Evolutionary conservation across 805 yeast species (phyloP).

Genomic region (Saturnispora diversa): DNA sequence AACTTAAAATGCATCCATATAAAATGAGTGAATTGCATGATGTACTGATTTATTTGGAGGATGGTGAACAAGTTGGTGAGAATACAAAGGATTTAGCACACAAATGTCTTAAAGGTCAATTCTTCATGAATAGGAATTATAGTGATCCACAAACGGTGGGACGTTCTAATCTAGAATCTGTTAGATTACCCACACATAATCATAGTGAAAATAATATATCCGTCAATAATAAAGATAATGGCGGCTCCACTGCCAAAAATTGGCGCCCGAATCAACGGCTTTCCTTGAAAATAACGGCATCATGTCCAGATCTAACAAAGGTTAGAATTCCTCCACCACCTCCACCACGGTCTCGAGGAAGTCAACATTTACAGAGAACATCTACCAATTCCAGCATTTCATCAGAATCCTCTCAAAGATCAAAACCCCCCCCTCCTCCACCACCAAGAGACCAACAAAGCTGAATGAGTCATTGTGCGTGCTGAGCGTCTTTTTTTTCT

Average conservation of each 20-base stretch:
- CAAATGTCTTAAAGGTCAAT: slow-evolving; percentile 26
- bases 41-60: slow-evolving; percentile 41
- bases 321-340: neutral
- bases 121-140: neutral
- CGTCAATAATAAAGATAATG: no score
- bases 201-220: no score
- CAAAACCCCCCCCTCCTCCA: neutral
- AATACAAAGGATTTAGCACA: slow-evolving; percentile 37
- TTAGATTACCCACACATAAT: no score
- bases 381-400: neutral
- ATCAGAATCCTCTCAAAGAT: no score
- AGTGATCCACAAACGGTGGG: neutral
- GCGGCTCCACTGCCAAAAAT: no score
- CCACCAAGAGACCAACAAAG: slow-evolving; percentile 1
- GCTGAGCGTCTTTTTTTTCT: no score
- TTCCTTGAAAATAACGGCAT: neutral
- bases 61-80: slow-evolving; percentile 29
- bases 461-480: neutral
- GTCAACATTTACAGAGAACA: neutral
- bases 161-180: no score
- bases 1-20: slow-evolving; percentile 48
- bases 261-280: neutral
- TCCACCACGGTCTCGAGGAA: neutral
- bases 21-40: slow-evolving; percentile 46
- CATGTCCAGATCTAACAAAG: slow-evolving; percentile 1